Evolutionary conservation across 2,329 filamentous ascomycete genomes (phyloP).

Genomic region (Cordyceps tenuipes): DNA sequence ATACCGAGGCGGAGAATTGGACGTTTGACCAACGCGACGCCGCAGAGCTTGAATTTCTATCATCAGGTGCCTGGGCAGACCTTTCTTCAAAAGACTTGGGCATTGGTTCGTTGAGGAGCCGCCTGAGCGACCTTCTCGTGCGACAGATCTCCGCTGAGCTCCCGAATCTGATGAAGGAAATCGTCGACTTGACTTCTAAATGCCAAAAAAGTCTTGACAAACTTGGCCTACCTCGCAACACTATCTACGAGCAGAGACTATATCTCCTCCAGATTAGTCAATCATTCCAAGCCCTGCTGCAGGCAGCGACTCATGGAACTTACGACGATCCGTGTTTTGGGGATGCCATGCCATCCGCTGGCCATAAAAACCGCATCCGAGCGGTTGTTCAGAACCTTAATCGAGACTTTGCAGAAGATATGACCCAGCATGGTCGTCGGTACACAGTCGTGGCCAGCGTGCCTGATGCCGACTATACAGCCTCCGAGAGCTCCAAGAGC

Average conservation of each 20-base stretch:
- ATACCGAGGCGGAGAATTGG: constrained; percentile 26
- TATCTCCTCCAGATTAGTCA: constrained; percentile 40
- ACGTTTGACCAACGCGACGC: constrained; percentile 28
- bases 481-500: background rate
- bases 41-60: constrained; percentile 36
- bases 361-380: constrained; percentile 38
- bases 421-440: constrained; percentile 31
- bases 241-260: constrained; percentile 36
- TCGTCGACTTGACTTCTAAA: constrained; percentile 26
- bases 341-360: constrained; percentile 20
- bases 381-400: constrained; percentile 46
- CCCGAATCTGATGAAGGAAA: constrained; percentile 34
- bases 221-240: constrained; percentile 41
- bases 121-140: constrained; percentile 43
- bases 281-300: constrained; percentile 35
- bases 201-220: constrained; percentile 31
- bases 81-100: constrained; percentile 33
- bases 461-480: background rate
- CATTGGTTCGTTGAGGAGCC: constrained; percentile 35
- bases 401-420: constrained; percentile 29
- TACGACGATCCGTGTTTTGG: constrained; percentile 46
- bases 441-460: constrained; percentile 22
- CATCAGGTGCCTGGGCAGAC: constrained; percentile 29
- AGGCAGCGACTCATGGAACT: constrained; percentile 39
- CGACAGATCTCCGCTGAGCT: constrained; percentile 39